A percentile compares a stretch with the other conserved stretches of the same genome.
Conservation (phyloP, 768 basidiomycete species). For the Termitomyces heimii region DNA sequence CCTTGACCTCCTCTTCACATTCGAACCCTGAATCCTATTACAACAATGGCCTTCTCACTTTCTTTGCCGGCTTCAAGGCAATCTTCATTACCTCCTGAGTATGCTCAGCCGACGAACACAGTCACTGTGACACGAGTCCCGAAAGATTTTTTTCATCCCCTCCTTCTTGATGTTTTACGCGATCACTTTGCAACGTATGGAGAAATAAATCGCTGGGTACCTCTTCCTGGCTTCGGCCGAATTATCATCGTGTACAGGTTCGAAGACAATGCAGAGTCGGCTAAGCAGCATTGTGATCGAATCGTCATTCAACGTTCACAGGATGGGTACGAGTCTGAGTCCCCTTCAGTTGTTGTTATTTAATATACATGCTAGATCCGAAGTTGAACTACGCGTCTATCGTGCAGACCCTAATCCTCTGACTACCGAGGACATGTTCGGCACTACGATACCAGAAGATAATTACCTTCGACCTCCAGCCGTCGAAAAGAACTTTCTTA, state of each 20-base stretch:
- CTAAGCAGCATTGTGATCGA: slow-evolving; percentile 61
- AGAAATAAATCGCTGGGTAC: slow-evolving; percentile 85
- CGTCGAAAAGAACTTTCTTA: slow-evolving; percentile 90
- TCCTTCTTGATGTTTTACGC: slow-evolving; percentile 58
- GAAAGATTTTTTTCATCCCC: slow-evolving; percentile 67
- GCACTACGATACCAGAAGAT: slow-evolving; percentile 28
- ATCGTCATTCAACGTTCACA: slow-evolving; percentile 49
- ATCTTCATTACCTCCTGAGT: slow-evolving; percentile 16
- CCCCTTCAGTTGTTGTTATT: slow-evolving; percentile 4
- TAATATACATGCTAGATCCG: slow-evolving; percentile 28
- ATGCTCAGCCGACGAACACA: slow-evolving; percentile 61
- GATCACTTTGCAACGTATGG: slow-evolving; percentile 77
- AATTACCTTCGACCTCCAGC: slow-evolving; percentile 72
- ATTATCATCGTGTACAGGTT: slow-evolving; percentile 75
- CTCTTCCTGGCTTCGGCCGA: slow-evolving; percentile 73
- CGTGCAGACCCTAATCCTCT: slow-evolving; percentile 70
- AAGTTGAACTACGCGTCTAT: slow-evolving; percentile 58
- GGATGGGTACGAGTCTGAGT: slow-evolving; percentile 38
- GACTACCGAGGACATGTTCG: slow-evolving; percentile 24
- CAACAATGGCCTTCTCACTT: slow-evolving; percentile 9
- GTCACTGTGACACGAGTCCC: slow-evolving; percentile 79
- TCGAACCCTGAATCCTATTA: not conserved
- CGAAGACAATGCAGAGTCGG: slow-evolving; percentile 59
- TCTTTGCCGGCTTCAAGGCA: slow-evolving; percentile 13
- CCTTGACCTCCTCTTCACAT: not conserved